Percentiles rank a stretch among this genome's conserved stretches.
Conservation (phyloP, 805 yeast genomes). For the Candida koratica region DNA sequence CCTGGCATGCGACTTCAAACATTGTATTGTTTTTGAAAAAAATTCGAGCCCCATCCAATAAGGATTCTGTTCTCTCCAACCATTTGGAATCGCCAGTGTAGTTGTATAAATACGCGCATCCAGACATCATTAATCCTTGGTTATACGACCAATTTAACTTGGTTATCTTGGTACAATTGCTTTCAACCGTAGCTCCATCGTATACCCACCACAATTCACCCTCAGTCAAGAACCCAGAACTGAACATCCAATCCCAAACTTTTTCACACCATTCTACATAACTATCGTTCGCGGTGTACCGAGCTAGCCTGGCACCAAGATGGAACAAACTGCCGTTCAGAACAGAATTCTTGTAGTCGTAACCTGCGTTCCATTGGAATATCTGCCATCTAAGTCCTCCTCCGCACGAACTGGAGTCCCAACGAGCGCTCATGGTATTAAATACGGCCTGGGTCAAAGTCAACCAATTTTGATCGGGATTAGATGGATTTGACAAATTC, state of each 20-base stretch:
- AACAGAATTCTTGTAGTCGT: constrained; percentile 43
- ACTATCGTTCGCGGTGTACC: constrained; percentile 37
- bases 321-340: constrained; percentile 44
- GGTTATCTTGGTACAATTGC: constrained; percentile 62
- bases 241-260: constrained; percentile 45
- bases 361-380: constrained; percentile 47
- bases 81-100: constrained; percentile 63
- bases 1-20: constrained; percentile 85
- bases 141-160: constrained; percentile 80
- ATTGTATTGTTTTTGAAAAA: constrained; percentile 55
- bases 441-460: constrained; percentile 40
- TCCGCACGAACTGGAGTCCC: constrained; percentile 36
- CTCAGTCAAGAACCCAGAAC: constrained; percentile 40
- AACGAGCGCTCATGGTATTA: constrained; percentile 43
- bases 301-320: constrained; percentile 42
- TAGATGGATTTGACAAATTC: constrained; percentile 60
- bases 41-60: constrained; percentile 52
- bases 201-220: constrained; percentile 51
- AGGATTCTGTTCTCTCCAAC: constrained; percentile 55
- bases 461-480: constrained; percentile 36
- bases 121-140: constrained; percentile 73
- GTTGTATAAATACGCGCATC: constrained; percentile 78
- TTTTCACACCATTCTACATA: constrained; percentile 41
- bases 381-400: constrained; percentile 49
- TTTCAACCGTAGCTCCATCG: constrained; percentile 64